Evolutionary conservation across 306 rosid genomes (phyloP), one percentile per base, ranked within the genome.

Genomic region (Purshia tridentata): DNA sequence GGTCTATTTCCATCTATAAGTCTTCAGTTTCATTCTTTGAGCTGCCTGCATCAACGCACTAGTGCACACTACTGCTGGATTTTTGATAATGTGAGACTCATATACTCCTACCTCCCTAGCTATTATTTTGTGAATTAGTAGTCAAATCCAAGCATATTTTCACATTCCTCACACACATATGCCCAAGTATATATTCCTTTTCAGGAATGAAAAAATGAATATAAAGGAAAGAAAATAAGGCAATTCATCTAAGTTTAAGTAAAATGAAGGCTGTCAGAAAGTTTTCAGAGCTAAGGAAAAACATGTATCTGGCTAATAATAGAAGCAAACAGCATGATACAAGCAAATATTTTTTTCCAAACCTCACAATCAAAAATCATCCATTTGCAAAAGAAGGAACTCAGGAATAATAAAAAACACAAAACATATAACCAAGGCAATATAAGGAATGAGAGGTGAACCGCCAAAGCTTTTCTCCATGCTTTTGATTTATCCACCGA

Each of bases 321-420:
- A 46, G 8, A 57, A 37, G 54, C 42, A 62, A 68, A 67, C 8
- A 61, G 13, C 63, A 53, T 1, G 52, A 50, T 15, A 51, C 12
- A 18, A 73, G 58, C 7, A 47, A 72, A 63, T 29, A 76, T 53
- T n/a, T 57, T 61, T 72, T 64, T 46, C 56, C 35, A 41, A 67
- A 69, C 59, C 35, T 49, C 29, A 69, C 54, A 22, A 61, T 50
- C 56, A 69, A 79, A 79, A 78, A 73, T 58, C 74, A 67, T 45
- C 55, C 12, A 52, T 29, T 49, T n/a, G 69, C 22, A 20, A 62
- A 42, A 57, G 51, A 40, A 61, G 51, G 76, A 74, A 68, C 63
- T 53, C 7, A 6, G 41, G 46, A 51, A 42, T 29, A 37, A 78
- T 62, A 56, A 55, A 48, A 69, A 40, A 46, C 6, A 49, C 11